phyloP scores from a whole-genome alignment of 352 stramenopile genomes.

The Globisporangium orthogonon region DNA sequence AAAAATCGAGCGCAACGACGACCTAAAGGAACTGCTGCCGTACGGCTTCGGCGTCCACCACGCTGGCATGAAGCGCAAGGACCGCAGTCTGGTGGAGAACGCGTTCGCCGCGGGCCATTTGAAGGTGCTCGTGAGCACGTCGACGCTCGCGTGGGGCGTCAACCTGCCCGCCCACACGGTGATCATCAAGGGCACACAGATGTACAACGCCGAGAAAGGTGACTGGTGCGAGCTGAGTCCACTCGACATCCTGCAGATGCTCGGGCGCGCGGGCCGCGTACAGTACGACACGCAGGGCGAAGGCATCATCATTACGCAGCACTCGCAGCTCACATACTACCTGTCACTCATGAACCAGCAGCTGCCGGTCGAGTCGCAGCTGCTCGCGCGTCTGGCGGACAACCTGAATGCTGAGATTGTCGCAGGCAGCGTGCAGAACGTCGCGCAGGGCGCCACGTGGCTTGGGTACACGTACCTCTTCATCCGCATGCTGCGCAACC shows the following conservation, averaged over 20 bases:
- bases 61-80: constrained; percentile 95
- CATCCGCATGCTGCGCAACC: constrained; percentile 98
- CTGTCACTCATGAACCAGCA: constrained; percentile 99
- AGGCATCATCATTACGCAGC: constrained; percentile 99
- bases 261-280: constrained; percentile 96
- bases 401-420: constrained; percentile 99
- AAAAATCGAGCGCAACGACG: constrained; percentile 92
- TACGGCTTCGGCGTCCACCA: constrained; percentile 99
- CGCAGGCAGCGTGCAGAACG: constrained; percentile 93
- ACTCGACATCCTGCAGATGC: constrained; percentile 99
- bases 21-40: constrained; percentile 97
- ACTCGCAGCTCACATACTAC: constrained; percentile 99
- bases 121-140: constrained; percentile 96
- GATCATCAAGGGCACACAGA: constrained; percentile 99
- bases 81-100: constrained; percentile 98
- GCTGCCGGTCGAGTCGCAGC: constrained; percentile 98
- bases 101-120: constrained; percentile 97
- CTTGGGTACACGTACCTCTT: constrained; percentile 99
- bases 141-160: constrained; percentile 99
- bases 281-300: constrained; percentile 98
- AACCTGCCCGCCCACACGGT: constrained; percentile 99
- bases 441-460: constrained; percentile 96
- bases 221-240: constrained; percentile 97
- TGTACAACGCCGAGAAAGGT: constrained; percentile 98
- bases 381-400: constrained; percentile 95